Percentiles rank a stretch among this genome's conserved stretches.
These are phyloP conservation scores for Podaxis sp. DNA, from an alignment of 768 basidiomycete genomes.

Conservation along the genomic window DNA sequence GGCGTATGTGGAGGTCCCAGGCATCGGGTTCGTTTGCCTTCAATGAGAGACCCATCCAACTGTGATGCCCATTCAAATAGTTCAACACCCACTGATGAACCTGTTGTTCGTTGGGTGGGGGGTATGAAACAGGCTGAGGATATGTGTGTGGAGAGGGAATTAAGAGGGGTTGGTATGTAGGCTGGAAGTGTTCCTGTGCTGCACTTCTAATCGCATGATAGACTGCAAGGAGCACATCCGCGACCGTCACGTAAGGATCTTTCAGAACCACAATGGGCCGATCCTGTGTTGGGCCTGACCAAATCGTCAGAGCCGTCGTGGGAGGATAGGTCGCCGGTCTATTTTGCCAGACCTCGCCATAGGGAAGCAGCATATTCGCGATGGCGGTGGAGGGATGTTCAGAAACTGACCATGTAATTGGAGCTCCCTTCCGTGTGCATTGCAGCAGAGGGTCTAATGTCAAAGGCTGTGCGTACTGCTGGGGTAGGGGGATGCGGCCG, in stretches of 20 bases:
- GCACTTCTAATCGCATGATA: background rate
- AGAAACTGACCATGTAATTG: constrained; percentile 4
- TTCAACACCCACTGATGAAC: background rate
- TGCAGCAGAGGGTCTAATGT: background rate
- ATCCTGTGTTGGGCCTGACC: constrained; percentile 1
- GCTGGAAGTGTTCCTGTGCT: background rate
- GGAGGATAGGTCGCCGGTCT: constrained; percentile 3
- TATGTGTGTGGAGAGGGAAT: background rate
- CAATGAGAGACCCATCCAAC: constrained; percentile 1
- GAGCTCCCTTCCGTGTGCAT: background rate
- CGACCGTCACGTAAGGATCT: constrained; percentile 3
- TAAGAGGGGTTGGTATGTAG: background rate
- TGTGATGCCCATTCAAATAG: background rate
- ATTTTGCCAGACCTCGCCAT: background rate
- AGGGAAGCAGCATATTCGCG: background rate
- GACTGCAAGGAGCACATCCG: background rate
- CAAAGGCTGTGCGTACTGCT: background rate
- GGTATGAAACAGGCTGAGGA: background rate
- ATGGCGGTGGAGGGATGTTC: background rate
- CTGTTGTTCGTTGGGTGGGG: background rate
- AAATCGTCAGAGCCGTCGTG: background rate
- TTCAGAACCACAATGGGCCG: constrained; percentile 3
- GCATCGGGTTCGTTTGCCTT: background rate
- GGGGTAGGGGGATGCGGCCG: background rate
- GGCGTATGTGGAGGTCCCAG: constrained; percentile 1